Conservation (phyloP, 306 rosid species). For the Calophaca sinica region DNA sequence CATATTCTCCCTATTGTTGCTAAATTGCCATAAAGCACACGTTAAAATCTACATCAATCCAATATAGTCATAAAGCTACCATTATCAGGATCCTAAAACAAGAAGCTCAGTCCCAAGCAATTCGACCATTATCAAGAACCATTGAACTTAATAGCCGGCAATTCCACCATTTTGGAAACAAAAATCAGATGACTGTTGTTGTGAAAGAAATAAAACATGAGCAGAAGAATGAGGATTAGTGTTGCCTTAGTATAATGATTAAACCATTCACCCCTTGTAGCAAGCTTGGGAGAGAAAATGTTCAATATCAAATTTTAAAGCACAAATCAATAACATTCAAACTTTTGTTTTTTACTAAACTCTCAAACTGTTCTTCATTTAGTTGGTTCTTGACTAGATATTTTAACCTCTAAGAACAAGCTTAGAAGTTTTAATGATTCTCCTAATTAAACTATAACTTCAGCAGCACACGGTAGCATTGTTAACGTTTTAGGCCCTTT, state of each 20-base stretch:
- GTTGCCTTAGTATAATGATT: background rate
- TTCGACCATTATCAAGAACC: constrained; percentile 19
- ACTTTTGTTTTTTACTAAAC: too few relatives aligned
- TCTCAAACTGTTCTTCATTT: background rate
- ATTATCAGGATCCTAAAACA: constrained; percentile 22
- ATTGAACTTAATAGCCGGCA: background rate
- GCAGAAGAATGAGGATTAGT: background rate
- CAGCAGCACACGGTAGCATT: background rate
- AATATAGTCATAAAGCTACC: constrained; percentile 31
- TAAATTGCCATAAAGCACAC: background rate
- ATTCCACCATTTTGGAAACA: constrained; percentile 2
- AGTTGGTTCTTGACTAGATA: background rate
- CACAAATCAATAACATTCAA: constrained; percentile 13
- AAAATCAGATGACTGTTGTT: background rate
- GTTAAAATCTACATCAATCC: background rate
- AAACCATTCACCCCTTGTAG: constrained; percentile 16
- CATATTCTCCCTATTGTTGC: constrained; percentile 10
- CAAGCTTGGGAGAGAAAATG: background rate
- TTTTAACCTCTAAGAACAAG: constrained; percentile 6
- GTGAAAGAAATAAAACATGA: background rate
- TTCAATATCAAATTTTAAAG: constrained; percentile 21
- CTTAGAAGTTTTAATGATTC: constrained; percentile 2
- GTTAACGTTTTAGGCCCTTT: background rate
- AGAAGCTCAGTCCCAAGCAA: background rate
- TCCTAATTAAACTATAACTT: constrained; percentile 10